These are phyloP conservation scores for Gentiana straminea DNA, from an alignment of 257 asterid species.

Conservation along the genomic window DNA sequence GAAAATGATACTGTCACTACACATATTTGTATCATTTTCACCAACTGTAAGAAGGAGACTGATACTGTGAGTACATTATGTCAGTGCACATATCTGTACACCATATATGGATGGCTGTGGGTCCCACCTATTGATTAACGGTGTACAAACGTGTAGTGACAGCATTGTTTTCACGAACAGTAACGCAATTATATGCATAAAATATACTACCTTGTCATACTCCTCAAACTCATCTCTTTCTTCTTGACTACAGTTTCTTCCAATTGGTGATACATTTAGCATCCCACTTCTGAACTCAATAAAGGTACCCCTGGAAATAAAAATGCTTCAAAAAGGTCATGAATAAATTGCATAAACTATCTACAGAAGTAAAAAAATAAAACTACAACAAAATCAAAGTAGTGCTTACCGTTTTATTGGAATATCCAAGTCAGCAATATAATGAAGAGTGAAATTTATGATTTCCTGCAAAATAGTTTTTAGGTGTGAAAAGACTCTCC, in stretches of 20 bases:
- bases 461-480: constrained; percentile 59
- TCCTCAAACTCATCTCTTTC: constrained; percentile 90
- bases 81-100: not conserved
- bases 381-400: constrained; percentile 3
- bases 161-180: too few species aligned
- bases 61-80: not conserved
- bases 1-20: too few species aligned
- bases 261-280: constrained; percentile 95
- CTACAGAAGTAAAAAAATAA: too few species aligned
- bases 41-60: too few species aligned
- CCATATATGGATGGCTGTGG: too few species aligned
- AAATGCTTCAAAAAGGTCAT: too few species aligned
- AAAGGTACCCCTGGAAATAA: constrained; percentile 68
- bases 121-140: too few species aligned
- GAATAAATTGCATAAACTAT: too few species aligned
- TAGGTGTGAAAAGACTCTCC: constrained; percentile 10
- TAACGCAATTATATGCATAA: too few species aligned
- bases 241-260: constrained; percentile 98
- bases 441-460: constrained; percentile 84
- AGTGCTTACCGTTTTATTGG: constrained; percentile 80
- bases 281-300: constrained; percentile 95
- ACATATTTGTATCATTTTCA: too few species aligned
- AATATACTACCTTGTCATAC: constrained; percentile 72
- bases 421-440: constrained; percentile 94
- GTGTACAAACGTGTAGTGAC: too few species aligned